Percentiles rank a stretch among this genome's conserved stretches.
These are phyloP conservation scores for Yamadazyma mexicana DNA, from an alignment of 1,139 yeast genomes.

Conservation along the genomic window DNA sequence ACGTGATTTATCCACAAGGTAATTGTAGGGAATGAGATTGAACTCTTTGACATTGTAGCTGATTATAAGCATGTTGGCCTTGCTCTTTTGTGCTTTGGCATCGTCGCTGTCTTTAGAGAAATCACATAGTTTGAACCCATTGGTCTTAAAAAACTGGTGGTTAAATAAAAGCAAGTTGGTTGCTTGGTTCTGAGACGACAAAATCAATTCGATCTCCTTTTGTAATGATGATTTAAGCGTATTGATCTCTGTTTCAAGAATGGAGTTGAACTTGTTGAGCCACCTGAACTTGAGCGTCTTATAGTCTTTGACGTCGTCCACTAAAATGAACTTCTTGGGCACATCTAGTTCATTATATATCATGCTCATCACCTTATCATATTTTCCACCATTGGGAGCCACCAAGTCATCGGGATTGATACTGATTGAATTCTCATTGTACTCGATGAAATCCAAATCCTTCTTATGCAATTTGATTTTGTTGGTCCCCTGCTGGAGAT, in stretches of 20 bases:
- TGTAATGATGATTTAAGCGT: slow-evolving; percentile 31
- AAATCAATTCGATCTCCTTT: slow-evolving; percentile 30
- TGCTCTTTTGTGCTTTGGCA: slow-evolving; percentile 6
- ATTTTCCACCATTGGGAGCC: slow-evolving; percentile 7
- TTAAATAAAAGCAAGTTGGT: slow-evolving; percentile 22
- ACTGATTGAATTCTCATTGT: slow-evolving; percentile 20
- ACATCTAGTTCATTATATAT: slow-evolving; percentile 26
- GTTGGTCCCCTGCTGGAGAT: slow-evolving; percentile 32
- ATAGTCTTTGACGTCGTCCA: slow-evolving; percentile 31
- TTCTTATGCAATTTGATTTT: slow-evolving; percentile 37
- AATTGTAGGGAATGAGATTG: slow-evolving; percentile 37
- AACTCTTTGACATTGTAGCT: slow-evolving; percentile 34
- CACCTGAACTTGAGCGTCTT: slow-evolving; percentile 24
- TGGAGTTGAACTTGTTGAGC: slow-evolving; percentile 21
- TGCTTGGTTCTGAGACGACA: slow-evolving; percentile 22
- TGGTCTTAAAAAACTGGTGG: slow-evolving; percentile 26
- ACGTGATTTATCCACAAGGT: slow-evolving; percentile 25
- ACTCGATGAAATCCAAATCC: slow-evolving; percentile 41
- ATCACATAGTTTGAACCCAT: slow-evolving; percentile 34
- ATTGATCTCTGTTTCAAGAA: slow-evolving; percentile 34
- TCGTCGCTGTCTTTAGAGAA: slow-evolving; percentile 12
- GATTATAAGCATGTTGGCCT: slow-evolving; percentile 20
- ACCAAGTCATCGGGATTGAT: slow-evolving; percentile 16
- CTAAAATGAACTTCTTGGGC: slow-evolving; percentile 30
- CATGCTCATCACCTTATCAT: slow-evolving; percentile 12